These are phyloP conservation scores for Huntiella savannae DNA, from an alignment of 2,329 filamentous ascomycete genomes.

Conservation along the genomic window DNA sequence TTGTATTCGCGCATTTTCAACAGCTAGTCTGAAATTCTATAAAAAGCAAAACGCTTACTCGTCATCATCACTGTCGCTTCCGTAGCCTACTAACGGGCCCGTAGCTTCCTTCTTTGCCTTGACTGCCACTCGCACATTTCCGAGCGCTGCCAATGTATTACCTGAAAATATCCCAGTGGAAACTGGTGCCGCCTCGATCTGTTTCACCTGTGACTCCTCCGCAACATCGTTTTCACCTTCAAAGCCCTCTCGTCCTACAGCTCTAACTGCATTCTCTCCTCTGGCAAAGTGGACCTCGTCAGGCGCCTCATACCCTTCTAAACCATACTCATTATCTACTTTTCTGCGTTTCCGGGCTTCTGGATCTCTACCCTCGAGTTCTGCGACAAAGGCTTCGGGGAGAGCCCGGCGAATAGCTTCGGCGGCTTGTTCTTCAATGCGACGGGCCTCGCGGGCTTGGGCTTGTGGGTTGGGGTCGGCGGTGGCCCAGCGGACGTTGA, in stretches of 20 bases:
- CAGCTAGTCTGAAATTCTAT: conserved; percentile 31
- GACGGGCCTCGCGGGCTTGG: conserved; percentile 71
- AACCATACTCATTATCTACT: conserved; percentile 71
- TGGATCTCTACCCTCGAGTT: conserved; percentile 80
- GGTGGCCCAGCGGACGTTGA: conserved; percentile 95
- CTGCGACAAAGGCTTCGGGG: conserved; percentile 75
- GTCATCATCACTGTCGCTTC: conserved; percentile 39
- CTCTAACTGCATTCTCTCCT: conserved; percentile 49
- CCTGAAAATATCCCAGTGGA: conserved; percentile 59
- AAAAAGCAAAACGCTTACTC: conserved; percentile 7
- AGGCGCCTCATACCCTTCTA: conserved; percentile 82
- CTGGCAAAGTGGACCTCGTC: conserved; percentile 86
- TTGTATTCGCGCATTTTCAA: conserved; percentile 78
- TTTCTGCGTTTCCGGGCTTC: conserved; percentile 75
- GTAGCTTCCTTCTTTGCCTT: conserved; percentile 33
- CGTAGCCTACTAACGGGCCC: conserved; percentile 73
- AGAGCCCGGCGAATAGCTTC: conserved; percentile 79
- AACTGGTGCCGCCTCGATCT: conserved; percentile 14
- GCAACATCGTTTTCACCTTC: conserved; percentile 37
- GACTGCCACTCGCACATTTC: conserved; percentile 34
- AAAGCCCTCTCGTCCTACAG: conserved; percentile 35
- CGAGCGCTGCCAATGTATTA: conserved; percentile 63
- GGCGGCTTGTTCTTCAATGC: conserved; percentile 88
- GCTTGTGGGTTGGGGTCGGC: conserved; percentile 91
- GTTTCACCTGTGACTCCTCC: conserved; percentile 30